Conservation (phyloP, 2,329 filamentous ascomycete species). For the Aspergillus versicolor region DNA sequence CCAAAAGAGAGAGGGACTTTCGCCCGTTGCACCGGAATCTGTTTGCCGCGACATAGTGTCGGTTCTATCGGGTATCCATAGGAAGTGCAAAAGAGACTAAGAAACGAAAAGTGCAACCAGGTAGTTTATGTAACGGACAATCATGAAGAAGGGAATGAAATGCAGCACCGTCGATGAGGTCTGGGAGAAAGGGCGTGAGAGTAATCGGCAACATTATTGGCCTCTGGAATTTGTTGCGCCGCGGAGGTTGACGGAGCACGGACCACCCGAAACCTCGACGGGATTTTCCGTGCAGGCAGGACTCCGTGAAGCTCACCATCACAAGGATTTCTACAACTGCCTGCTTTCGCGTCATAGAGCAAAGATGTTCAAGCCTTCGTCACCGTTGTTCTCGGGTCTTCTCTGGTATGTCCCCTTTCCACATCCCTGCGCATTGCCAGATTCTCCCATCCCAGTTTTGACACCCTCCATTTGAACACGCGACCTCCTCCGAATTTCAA, state of each 20-base stretch:
- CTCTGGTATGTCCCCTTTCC: conserved; percentile 63
- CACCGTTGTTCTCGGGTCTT: conserved; percentile 73
- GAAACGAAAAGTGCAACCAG: conserved; percentile 9
- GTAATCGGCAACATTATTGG: conserved; percentile 18
- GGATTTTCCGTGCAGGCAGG: conserved; percentile 21
- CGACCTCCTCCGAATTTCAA: background rate
- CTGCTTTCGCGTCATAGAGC: conserved; percentile 13
- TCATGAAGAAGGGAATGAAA: background rate
- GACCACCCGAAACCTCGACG: conserved; percentile 19
- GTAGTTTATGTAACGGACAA: background rate
- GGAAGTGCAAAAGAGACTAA: conserved; percentile 20
- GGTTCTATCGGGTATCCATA: conserved; percentile 24
- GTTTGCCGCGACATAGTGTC: conserved; percentile 30
- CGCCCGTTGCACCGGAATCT: conserved; percentile 43
- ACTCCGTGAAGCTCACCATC: conserved; percentile 10
- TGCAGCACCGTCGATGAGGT: conserved; percentile 3
- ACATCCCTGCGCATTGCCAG: background rate
- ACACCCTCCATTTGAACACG: background rate
- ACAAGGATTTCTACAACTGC: background rate
- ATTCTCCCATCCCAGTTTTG: background rate
- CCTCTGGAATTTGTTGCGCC: conserved; percentile 14
- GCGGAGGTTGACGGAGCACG: conserved; percentile 25
- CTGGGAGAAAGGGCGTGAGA: conserved; percentile 15
- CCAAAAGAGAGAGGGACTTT: conserved; percentile 55
- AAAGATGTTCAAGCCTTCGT: conserved; percentile 81